These are phyloP conservation scores for Phylloporus arenicola DNA, from an alignment of 768 basidiomycete species.

Conservation along the genomic window DNA sequence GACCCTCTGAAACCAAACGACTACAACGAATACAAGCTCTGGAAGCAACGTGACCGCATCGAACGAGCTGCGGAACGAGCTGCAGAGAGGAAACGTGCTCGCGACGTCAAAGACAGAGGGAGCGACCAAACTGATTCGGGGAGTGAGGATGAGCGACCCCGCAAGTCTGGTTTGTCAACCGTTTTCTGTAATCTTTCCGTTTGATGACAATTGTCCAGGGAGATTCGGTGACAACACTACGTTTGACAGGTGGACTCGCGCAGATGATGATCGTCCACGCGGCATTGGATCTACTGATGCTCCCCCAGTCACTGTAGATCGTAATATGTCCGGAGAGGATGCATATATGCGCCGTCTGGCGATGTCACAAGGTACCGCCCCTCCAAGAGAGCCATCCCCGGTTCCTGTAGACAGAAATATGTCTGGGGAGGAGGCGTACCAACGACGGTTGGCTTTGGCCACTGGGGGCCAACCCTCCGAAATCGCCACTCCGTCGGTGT, in stretches of 20 bases:
- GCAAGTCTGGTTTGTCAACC: slow-evolving; percentile 54
- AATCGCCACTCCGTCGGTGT: slow-evolving; percentile 20
- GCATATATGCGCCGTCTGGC: slow-evolving; percentile 76
- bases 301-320: slow-evolving; percentile 38
- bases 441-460: slow-evolving; percentile 69
- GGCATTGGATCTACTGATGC: slow-evolving; percentile 15
- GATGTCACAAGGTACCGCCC: slow-evolving; percentile 43
- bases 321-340: slow-evolving; percentile 66
- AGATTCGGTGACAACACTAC: slow-evolving; percentile 35
- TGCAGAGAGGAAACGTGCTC: slow-evolving; percentile 55
- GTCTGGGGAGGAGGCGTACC: slow-evolving; percentile 78
- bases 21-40: slow-evolving; percentile 82
- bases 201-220: slow-evolving; percentile 26
- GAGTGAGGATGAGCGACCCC: slow-evolving; percentile 61
- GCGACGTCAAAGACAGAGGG: slow-evolving; percentile 41
- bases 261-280: slow-evolving; percentile 41
- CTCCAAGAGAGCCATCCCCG: slow-evolving; percentile 23
- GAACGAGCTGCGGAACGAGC: slow-evolving; percentile 59
- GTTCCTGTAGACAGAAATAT: slow-evolving; percentile 40
- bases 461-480: slow-evolving; percentile 19
- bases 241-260: slow-evolving; percentile 52
- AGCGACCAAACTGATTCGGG: slow-evolving; percentile 64
- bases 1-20: slow-evolving; percentile 84
- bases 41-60: slow-evolving; percentile 70
- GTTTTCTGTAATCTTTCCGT: neutral